Percentiles rank a stretch among this genome's conserved stretches.
These are phyloP conservation scores for Gaultheria prostrata DNA, from an alignment of 148 eudicot species.

Conservation along the genomic window DNA sequence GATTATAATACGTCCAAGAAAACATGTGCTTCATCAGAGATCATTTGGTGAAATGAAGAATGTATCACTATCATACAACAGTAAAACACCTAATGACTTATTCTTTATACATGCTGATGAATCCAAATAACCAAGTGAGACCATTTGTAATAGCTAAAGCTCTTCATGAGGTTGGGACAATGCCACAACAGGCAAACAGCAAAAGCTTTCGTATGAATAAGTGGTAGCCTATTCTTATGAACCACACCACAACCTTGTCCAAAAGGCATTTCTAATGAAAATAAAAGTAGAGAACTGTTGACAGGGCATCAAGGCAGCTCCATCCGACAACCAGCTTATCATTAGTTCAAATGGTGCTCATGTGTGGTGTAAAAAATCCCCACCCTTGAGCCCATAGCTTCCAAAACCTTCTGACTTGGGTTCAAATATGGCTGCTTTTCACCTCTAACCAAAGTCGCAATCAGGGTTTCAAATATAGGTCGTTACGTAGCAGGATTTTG, in stretches of 20 bases:
- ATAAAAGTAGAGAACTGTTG: neutral
- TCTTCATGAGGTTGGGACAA: neutral
- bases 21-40: neutral
- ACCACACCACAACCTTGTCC: neutral
- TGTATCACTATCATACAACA: neutral
- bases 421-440: neutral
- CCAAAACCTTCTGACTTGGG: neutral
- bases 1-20: neutral
- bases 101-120: neutral
- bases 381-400: neutral
- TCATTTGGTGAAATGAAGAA: neutral
- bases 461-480: too few species aligned
- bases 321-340: neutral
- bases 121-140: constrained; percentile 8
- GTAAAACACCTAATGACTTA: neutral
- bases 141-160: neutral
- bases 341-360: neutral
- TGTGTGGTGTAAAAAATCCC: neutral
- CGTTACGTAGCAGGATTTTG: too few species aligned
- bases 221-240: neutral
- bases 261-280: neutral
- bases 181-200: neutral
- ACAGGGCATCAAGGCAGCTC: neutral
- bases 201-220: neutral
- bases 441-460: neutral